A percentile compares a stretch with the other conserved stretches of the same genome.
Conservation (phyloP, 495 filamentous ascomycete genomes). For the Jackrogersella minutella region DNA sequence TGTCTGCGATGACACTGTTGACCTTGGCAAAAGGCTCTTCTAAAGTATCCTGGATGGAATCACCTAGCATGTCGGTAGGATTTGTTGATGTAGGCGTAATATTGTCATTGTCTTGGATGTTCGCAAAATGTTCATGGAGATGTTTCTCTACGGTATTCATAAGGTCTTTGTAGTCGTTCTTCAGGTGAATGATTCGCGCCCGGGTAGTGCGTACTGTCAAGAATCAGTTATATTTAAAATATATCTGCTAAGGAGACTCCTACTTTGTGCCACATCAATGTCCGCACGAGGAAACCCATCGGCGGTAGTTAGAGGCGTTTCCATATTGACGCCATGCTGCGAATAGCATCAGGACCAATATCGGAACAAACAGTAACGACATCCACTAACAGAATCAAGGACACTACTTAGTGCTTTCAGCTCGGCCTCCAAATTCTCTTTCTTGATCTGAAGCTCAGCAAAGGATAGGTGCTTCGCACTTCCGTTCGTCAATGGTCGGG, state of each 20-base stretch:
- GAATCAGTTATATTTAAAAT: constrained; percentile 29
- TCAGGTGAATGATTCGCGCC: constrained; percentile 84
- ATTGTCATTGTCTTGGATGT: constrained; percentile 49
- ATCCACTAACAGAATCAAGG: constrained; percentile 77
- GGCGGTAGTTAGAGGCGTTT: constrained; percentile 82
- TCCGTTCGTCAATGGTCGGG: constrained; percentile 62
- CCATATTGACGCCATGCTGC: constrained; percentile 94
- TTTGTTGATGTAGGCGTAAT: constrained; percentile 21
- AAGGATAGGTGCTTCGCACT: constrained; percentile 66
- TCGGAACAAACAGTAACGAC: constrained; percentile 1
- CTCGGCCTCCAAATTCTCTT: constrained; percentile 84
- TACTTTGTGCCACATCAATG: constrained; percentile 95
- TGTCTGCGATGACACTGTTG: constrained; percentile 78
- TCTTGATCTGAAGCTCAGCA: constrained; percentile 67
- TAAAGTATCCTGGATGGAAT: constrained; percentile 51
- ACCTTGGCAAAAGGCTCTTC: constrained; percentile 88
- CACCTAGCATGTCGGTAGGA: constrained; percentile 44
- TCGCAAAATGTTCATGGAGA: constrained; percentile 80
- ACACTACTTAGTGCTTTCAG: constrained; percentile 83
- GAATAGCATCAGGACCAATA: constrained; percentile 20
- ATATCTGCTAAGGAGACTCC: constrained; percentile 26
- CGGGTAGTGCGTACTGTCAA: constrained; percentile 84
- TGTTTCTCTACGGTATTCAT: constrained; percentile 83
- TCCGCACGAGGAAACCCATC: constrained; percentile 95
- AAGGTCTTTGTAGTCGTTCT: constrained; percentile 91